Evolutionary conservation across 768 basidiomycete species (phyloP), one percentile per base, ranked within the genome.

Genomic region (Gyrodon lividus): DNA sequence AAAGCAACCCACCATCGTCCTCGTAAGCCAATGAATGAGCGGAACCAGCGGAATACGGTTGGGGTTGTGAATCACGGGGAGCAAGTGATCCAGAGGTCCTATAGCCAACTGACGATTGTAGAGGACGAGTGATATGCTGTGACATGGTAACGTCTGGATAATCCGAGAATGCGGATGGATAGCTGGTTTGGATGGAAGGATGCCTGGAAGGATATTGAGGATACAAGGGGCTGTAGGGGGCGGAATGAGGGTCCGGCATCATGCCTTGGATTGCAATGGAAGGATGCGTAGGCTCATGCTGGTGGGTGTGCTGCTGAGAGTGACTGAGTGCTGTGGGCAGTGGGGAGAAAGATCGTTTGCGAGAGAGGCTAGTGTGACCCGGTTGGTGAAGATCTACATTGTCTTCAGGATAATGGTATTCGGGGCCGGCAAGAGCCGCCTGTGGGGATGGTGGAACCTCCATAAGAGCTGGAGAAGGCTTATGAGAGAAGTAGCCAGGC

Each of bases 371-470:
- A 10, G 58, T 54, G 31, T 59, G 59, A n/a, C 60, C 56, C 20
- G 51, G 53, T 43, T 54, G 57, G 31, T 44, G 51, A 41, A 56
- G 48, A 17, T 62, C 59, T 4, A 47, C 47, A 26, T n/a, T 35
- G 6, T 71, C 62, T 12, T 54, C 61, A 9, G 55, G 57, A 34
- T 71, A 71, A 17, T 59, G 65, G 50, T 70, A 68, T 16, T 55
- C 62, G 19, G 69, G 43, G 22, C 53, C 58, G 19, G 62, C 52
- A 24, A 77, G 55, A 48, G 59, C 43, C 19, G 65, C 65, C 60
- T 74, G 56, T 33, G 74, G 71, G 2, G 75, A 73, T 26, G 66
- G 71, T 9, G 74, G 76, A 31, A 75, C 62, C 49, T 76, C 72
- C 66, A 74, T 65, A 16, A 63, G 54, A n/a, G 68, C 43, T 26